Conservation (phyloP, 768 basidiomycete genomes). For the Panaeolus cyanescens region DNA sequence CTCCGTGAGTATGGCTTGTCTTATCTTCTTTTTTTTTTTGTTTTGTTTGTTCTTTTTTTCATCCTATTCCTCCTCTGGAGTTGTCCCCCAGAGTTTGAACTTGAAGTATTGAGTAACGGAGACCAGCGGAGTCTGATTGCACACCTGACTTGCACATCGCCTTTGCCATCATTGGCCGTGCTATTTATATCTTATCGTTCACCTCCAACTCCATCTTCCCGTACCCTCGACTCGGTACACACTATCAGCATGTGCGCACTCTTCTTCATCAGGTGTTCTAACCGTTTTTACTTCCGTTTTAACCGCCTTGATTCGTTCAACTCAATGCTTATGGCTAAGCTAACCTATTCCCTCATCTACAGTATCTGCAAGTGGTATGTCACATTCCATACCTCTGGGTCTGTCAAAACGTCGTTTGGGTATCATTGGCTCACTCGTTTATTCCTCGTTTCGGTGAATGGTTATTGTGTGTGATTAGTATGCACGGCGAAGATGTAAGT, state of each 20-base stretch:
- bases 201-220: too few relatives aligned
- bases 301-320: too few relatives aligned
- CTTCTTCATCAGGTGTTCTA: too few relatives aligned
- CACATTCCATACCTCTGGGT: background rate
- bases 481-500: constrained; percentile 27
- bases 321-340: background rate
- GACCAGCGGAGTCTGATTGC: too few relatives aligned
- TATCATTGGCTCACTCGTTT: background rate
- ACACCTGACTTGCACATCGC: too few relatives aligned
- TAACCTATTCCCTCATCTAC: background rate
- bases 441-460: background rate
- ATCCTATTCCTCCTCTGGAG: constrained; percentile 23
- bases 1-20: constrained; percentile 14
- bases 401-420: background rate
- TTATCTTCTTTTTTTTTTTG: background rate
- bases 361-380: constrained; percentile 7
- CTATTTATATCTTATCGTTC: too few relatives aligned
- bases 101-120: too few relatives aligned
- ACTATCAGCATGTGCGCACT: too few relatives aligned
- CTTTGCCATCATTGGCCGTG: too few relatives aligned
- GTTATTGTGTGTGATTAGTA: too few relatives aligned
- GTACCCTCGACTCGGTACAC: too few relatives aligned
- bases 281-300: background rate
- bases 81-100: too few relatives aligned
- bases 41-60: background rate